Percentiles rank a stretch among this genome's conserved stretches.
Evolutionary conservation across 73 alveolate genomes (phyloP).

Genomic region (Paramecium pentaurelia): DNA sequence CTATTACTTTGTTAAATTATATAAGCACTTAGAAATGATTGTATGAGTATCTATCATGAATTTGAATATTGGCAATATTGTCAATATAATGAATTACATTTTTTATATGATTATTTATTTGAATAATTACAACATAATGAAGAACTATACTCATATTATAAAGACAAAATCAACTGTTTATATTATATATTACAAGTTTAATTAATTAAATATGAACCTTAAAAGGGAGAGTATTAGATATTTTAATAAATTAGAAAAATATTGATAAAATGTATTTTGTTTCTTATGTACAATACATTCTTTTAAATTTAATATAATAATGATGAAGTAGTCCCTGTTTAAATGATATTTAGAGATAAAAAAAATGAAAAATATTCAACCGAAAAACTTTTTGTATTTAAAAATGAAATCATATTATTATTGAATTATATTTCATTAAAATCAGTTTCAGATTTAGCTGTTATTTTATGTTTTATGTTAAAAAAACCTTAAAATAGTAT

Average conservation of each 20-base stretch:
- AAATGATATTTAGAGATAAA: neutral
- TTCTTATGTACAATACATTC: neutral
- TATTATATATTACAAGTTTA: neutral
- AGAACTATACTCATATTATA: neutral
- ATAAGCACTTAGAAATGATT: neutral
- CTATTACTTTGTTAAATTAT: neutral
- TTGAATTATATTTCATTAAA: neutral
- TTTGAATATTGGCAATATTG: conserved; percentile 35
- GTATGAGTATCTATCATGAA: neutral
- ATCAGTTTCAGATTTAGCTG: neutral
- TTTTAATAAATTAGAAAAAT: neutral
- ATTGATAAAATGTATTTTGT: neutral
- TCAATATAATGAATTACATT: neutral
- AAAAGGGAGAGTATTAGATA: neutral
- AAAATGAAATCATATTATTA: neutral
- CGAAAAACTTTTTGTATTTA: neutral
- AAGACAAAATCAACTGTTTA: neutral
- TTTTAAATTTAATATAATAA: neutral
- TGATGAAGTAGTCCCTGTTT: neutral
- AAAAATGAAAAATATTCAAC: neutral
- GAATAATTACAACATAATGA: neutral
- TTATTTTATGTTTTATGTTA: neutral
- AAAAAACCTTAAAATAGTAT: neutral
- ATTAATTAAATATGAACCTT: neutral
- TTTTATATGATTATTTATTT: conserved; percentile 2